Evolutionary conservation across 768 basidiomycete genomes (phyloP).

Genomic region (Cystobasidium onofrii): DNA sequence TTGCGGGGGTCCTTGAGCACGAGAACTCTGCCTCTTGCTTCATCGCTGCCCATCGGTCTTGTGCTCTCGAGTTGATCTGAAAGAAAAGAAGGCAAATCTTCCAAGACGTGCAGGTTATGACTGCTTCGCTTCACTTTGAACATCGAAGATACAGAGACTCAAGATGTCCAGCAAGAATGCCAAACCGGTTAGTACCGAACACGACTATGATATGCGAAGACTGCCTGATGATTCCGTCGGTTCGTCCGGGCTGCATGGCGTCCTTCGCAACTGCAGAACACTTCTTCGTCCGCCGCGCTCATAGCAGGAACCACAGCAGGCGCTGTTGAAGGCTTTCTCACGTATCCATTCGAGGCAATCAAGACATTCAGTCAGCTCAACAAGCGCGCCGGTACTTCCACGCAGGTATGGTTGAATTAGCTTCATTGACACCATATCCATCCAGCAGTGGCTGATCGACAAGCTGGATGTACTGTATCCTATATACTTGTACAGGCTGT

Average conservation of each 20-base stretch:
- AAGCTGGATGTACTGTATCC: neutral
- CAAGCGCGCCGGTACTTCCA: constrained; percentile 48
- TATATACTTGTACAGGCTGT: constrained; percentile 51
- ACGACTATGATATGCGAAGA: neutral
- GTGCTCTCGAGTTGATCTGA: neutral
- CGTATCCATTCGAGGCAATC: constrained; percentile 79
- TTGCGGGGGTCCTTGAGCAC: constrained; percentile 19
- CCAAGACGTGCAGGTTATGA: neutral
- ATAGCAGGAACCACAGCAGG: constrained; percentile 87
- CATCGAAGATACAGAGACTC: too few species aligned
- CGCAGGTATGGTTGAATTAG: constrained; percentile 14
- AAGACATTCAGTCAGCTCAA: constrained; percentile 92
- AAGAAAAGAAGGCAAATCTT: neutral
- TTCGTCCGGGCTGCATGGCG: neutral
- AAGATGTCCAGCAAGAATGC: neutral
- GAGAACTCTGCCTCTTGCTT: constrained; percentile 10
- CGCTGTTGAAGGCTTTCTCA: constrained; percentile 60
- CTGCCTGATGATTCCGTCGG: neutral
- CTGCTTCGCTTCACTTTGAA: too few species aligned
- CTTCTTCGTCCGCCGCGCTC: constrained; percentile 49
- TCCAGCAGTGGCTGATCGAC: neutral
- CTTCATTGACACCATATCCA: neutral
- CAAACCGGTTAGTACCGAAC: neutral
- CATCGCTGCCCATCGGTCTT: neutral
- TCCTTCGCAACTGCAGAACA: neutral